Percentiles rank a stretch among this genome's conserved stretches.
These are phyloP conservation scores for Fusarium robinianum DNA, from an alignment of 2,329 filamentous ascomycete genomes.

Conservation along the genomic window DNA sequence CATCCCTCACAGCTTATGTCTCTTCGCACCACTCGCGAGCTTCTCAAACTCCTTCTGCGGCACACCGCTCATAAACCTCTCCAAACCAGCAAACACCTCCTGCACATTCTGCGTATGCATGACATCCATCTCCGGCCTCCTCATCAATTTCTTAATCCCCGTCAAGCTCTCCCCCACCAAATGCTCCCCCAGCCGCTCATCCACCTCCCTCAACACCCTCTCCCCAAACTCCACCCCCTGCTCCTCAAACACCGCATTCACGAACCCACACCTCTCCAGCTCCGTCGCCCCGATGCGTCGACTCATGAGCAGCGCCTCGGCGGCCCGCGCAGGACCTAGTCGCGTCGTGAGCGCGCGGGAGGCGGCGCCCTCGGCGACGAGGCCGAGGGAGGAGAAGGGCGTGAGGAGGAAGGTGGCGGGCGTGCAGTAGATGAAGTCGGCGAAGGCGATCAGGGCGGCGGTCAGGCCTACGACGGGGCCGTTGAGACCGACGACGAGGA, in stretches of 20 bases:
- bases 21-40: constrained; percentile 86
- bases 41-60: constrained; percentile 89
- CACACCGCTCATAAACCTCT: constrained; percentile 76
- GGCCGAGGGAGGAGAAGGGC: constrained; percentile 85
- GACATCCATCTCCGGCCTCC: constrained; percentile 70
- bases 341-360: constrained; percentile 78
- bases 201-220: constrained; percentile 76
- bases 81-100: constrained; percentile 85
- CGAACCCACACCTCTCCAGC: constrained; percentile 76
- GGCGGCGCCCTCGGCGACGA: constrained; percentile 87
- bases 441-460: constrained; percentile 79
- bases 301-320: constrained; percentile 92
- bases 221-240: constrained; percentile 71
- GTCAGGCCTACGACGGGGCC: constrained; percentile 88
- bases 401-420: constrained; percentile 85
- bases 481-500: constrained; percentile 89
- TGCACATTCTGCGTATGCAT: constrained; percentile 77
- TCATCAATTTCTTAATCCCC: constrained; percentile 83
- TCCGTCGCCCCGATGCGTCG: constrained; percentile 75
- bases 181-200: constrained; percentile 79
- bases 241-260: constrained; percentile 77
- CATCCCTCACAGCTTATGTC: constrained; percentile 75
- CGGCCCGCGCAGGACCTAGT: constrained; percentile 79
- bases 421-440: constrained; percentile 89
- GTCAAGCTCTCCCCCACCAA: constrained; percentile 78